Evolutionary conservation across 2,329 filamentous ascomycete genomes (phyloP), one percentile per base, ranked within the genome.

Genomic region (Xylariales sp.): DNA sequence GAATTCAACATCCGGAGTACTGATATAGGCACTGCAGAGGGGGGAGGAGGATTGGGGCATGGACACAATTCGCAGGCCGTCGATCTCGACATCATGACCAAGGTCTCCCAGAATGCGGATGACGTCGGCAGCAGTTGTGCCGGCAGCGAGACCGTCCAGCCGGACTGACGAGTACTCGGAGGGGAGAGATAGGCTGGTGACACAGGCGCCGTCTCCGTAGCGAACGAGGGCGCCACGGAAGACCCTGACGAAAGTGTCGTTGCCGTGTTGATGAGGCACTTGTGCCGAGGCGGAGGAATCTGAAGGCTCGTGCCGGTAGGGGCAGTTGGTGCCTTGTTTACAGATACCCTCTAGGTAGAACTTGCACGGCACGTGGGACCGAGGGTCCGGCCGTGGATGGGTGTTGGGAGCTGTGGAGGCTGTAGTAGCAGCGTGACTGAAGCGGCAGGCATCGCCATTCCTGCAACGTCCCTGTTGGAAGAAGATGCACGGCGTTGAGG

Each of bases 181-280:
- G 10, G 46, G 12, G 3, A 68, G 65, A 41, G 34, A 56, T 14
- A 64, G 36, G 41, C 46, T 61, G 16, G 55, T 68, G 45, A 68
- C 65, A 56, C 54, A 61, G 18, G 65, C 65, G 43, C 65, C 65
- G 12, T 68, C 65, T 64, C 65, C 65, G 23, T 64, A 68, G 48
- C 61, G 55, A 39, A 68, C 55, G 23, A 68, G 54, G 34, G 55
- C 65, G 39, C 65, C 65, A 32, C 50, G 39, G 34, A 68, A 64
- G 34, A 68, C 56, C 16, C 65, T 49, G 1, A 68, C 49, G 36
- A 61, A 64, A 0, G 60, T 55, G 50, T 68, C 60, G 46, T 61
- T 61, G 36, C 45, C 65, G 28, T 39, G 41, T 12, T 55, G 39
- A 45, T 34, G 16, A 18, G 34, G 18, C n/a, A 9, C 36, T 12